Base-by-base conservation (phyloP, 371 early-diverging fungal genomes). In the Mucor sp. region DNA sequence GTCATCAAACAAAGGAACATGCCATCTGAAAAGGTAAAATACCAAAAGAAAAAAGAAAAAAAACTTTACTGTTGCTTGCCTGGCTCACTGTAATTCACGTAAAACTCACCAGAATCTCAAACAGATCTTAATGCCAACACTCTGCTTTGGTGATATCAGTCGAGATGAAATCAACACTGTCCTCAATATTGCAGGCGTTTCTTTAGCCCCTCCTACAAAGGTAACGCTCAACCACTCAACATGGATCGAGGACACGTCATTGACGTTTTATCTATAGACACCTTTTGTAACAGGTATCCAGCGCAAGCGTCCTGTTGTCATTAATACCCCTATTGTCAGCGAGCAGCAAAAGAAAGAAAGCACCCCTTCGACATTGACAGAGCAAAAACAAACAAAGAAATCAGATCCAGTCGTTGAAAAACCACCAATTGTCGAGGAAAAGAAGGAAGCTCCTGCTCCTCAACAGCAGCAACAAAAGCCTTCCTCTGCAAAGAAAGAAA, bases 111-210 rank as follows among this genome's bases (percentile, higher is more conserved):
- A 67, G 67, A 72, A 71, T 62, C 65, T 72, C 56, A 62, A 71
- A 32, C 58, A 60, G 63, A 60, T 66, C 53, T 44, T 55, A 60
- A 66, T 67, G 50, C 75, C 78, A 39, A 71, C 72, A 41, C 53
- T 79, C 58, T 78, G 80, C 50, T 88, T 86, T 72, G 88, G 88
- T 67, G 85, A 85, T 62, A 78, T 88, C 41, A 74, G 74, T 67
- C 83, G 88, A 66, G 85, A 86, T 57, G 88, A 85, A 67, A 88
- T 88, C 70, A 85, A 85, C 53, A 68, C 69, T 48, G 85, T 85
- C 33, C 78, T 88, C 63, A 77, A 66, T 35, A 78, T 78, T 68
- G 84, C 82, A 1, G 84, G 82, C 60, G 78, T 76, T 27, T 70
- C 80, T 15, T 72, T 78, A 48, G 41, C 56, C 28, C 77, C 80